Evolutionary conservation across 78 protist genomes (phyloP), one percentile per base, ranked within the genome.

Genomic region (Paulinella micropora): DNA sequence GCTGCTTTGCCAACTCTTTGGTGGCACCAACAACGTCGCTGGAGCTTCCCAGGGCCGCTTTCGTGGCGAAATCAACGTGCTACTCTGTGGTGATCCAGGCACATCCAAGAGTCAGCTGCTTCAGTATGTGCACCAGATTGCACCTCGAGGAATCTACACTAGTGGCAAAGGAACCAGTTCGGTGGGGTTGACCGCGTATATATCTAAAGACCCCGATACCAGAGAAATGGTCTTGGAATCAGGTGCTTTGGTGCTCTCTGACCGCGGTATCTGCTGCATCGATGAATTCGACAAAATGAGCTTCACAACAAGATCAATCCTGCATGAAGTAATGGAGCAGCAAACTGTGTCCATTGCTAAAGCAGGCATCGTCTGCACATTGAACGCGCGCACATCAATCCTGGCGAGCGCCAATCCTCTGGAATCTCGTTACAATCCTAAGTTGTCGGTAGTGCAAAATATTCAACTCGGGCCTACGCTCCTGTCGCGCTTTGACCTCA

Each of bases 261-360:
- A 96, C 39, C 93, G 95, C 34, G 99, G 99, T 77, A 88, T 99
- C 38, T 97, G 99, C 90, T 98, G 99, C 94, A 98, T 98, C 35
- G 99, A 98, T 84, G 99, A 98, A 95, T 97, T 99, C 37, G 99
- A 99, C 90, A 99, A 99, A 92, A 97, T 98, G 99, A 37, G 73
- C 77, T 99, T 98, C 26, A 88, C 90, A 40, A 94, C 99, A 9
- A 95, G 99, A 29, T 91, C 99, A 0, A 92, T 98, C 28, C 94
- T 99, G 73, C 99, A 99, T 89, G 99, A 99, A 93, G 99, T 92
- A 32, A 96, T 97, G 98, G 99, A 99, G 92, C 99, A 99, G 91
- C 99, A 98, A 84, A 98, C 99, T 26, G 95, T 99, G 28, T 96
- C 99, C 6, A 93, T 99, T n/a, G 99, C 99, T 73, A 99, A 99